A percentile compares a stretch with the other conserved stretches of the same genome.
Evolutionary conservation across 805 yeast species (phyloP).

Genomic region (Teunomyces tritomae): DNA sequence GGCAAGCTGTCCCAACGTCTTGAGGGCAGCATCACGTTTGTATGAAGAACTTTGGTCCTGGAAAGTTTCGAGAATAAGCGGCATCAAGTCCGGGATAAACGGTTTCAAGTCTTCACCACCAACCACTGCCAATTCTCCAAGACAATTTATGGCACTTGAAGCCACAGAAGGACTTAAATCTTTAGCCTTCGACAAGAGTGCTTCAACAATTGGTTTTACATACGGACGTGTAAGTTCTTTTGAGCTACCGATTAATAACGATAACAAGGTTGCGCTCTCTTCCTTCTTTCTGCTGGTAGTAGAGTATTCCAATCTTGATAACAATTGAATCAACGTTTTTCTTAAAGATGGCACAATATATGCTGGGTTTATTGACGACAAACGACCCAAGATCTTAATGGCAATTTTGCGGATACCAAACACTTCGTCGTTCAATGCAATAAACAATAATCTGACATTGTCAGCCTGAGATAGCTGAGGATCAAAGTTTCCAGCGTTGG

Average conservation of each 20-base stretch:
- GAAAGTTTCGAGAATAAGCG: constrained; percentile 78
- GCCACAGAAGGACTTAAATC: constrained; percentile 80
- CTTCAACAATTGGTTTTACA: constrained; percentile 85
- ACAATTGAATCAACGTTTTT: constrained; percentile 77
- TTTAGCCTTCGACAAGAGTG: constrained; percentile 69
- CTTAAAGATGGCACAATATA: constrained; percentile 91
- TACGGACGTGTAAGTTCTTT: constrained; percentile 85
- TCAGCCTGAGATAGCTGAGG: constrained; percentile 94
- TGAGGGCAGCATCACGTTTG: constrained; percentile 86
- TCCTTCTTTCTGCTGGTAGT: constrained; percentile 73
- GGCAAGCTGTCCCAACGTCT: constrained; percentile 83
- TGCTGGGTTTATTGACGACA: constrained; percentile 88
- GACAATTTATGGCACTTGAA: constrained; percentile 76
- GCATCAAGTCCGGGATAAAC: constrained; percentile 77
- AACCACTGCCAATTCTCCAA: constrained; percentile 85
- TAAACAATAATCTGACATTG: constrained; percentile 77
- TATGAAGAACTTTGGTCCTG: constrained; percentile 89
- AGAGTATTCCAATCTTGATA: constrained; percentile 84
- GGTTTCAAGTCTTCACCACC: constrained; percentile 82
- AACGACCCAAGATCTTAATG: constrained; percentile 74
- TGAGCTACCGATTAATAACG: constrained; percentile 73
- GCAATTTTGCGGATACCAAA: constrained; percentile 81
- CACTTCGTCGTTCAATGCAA: constrained; percentile 87
- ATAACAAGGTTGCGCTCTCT: constrained; percentile 75
- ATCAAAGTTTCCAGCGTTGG: constrained; percentile 66